Evolutionary conservation across 805 yeast genomes (phyloP), one percentile per base, ranked within the genome.

Genomic region (Saccharomyces paradoxus): DNA sequence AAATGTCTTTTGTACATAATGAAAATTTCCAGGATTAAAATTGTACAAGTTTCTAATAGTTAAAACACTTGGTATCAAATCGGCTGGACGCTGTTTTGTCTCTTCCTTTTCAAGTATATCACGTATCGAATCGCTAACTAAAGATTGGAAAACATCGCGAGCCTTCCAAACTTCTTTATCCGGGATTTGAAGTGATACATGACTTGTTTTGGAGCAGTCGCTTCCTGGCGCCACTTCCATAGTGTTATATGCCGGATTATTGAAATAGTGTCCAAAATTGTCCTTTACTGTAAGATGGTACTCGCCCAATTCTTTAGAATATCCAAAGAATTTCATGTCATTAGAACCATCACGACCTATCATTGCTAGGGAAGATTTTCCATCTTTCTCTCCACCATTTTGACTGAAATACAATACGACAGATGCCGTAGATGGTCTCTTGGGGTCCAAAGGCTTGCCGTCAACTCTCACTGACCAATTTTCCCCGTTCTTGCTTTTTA

Each of bases 381-480:
- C 74, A 65, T 58, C 55, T 21, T 7, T 29, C 27, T 72, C 74
- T 4, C 76, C 80, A 32, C 85, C 84, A 69, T 89, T 95, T 49
- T 90, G 73, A 1, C 87, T 94, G 22, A 88, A 76, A 69, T 91
- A 92, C 71, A 88, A 82, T 4, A 91, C 82, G 51, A 92, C 70
- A 0, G 95, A 81, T 2, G 86, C 81, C 4, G 80, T 75, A 14
- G 76, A 74, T 32, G 74, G 58, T 58, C 77, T 80, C 53, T 66
- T 68, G 0, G 83, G 79, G 29, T 74, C 70, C 41, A 77, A 71
- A 4, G 96, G 88, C 22, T 67, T 71, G 12, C 96, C 90, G 50
- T 74, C 77, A 13, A 94, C 78, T 56, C 85, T 81, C 12, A 83
- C 77, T 0, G 82, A 96, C 98, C 99, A 92, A 49, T 86, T 84